phyloP scores from a whole-genome alignment of 2,329 filamentous ascomycete genomes.

The Sclerotinia trifoliorum region DNA sequence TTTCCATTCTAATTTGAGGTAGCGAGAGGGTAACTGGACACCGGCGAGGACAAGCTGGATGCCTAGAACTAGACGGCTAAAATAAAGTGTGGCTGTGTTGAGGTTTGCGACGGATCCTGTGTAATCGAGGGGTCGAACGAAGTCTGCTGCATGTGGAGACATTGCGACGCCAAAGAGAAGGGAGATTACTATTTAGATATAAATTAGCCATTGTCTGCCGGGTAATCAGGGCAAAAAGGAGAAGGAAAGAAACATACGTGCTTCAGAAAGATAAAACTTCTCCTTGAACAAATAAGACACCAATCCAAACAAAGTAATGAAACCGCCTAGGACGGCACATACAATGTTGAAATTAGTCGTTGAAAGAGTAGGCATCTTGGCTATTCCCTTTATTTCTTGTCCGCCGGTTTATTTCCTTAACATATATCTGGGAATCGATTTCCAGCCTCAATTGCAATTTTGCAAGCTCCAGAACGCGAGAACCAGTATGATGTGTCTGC shows the following conservation, averaged over 20 bases:
- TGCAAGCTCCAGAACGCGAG: neutral
- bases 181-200: slow-evolving; percentile 68
- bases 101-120: slow-evolving; percentile 60
- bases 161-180: slow-evolving; percentile 76
- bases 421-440: neutral
- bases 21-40: slow-evolving; percentile 81
- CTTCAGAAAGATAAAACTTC: slow-evolving; percentile 86
- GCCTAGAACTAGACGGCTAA: slow-evolving; percentile 82
- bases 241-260: slow-evolving; percentile 55
- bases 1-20: slow-evolving; percentile 76
- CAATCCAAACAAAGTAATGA: slow-evolving; percentile 84
- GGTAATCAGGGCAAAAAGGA: neutral
- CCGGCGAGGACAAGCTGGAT: slow-evolving; percentile 88
- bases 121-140: slow-evolving; percentile 74
- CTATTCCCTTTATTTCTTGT: slow-evolving; percentile 32
- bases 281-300: slow-evolving; percentile 90
- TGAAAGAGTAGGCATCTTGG: slow-evolving; percentile 48
- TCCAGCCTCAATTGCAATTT: neutral
- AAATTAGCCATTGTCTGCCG: neutral
- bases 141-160: slow-evolving; percentile 73
- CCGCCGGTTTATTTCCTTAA: neutral
- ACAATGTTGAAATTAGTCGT: slow-evolving; percentile 55
- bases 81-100: slow-evolving; percentile 74
- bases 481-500: neutral
- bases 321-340: slow-evolving; percentile 72